Conservation (phyloP, 176 grass and related monocot genomes). For the Oryza meridionalis region DNA sequence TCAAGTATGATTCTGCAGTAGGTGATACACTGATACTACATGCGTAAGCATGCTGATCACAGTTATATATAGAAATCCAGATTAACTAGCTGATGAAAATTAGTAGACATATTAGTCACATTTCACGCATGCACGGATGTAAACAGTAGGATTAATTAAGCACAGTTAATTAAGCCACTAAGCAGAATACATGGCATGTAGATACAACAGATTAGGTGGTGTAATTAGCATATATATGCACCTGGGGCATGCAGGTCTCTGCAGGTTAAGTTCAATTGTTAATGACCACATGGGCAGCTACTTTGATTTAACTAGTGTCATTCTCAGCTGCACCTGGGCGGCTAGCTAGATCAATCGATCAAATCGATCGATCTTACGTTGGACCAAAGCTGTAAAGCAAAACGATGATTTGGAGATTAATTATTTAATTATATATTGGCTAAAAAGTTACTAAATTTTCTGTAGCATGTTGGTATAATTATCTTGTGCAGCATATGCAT, state of each 20-base stretch:
- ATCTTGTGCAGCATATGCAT: slow-evolving; percentile 29
- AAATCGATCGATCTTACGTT: background rate
- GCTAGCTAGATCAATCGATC: background rate
- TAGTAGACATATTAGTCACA: background rate
- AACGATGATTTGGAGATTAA: background rate
- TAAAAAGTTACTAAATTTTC: background rate
- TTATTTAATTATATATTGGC: background rate
- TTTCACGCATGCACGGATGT: background rate
- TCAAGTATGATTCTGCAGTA: background rate
- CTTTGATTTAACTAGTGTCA: background rate
- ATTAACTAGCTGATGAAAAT: background rate
- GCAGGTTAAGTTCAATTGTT: background rate
- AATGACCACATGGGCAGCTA: slow-evolving; percentile 14
- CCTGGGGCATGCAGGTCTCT: background rate
- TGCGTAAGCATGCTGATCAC: background rate
- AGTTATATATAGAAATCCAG: background rate
- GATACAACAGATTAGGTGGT: background rate
- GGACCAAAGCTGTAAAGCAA: slow-evolving; percentile 21
- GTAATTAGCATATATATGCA: background rate
- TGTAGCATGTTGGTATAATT: background rate
- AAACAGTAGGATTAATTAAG: background rate
- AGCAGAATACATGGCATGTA: background rate
- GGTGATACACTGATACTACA: background rate
- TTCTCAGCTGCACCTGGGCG: background rate
- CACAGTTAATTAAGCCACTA: background rate